Evolutionary conservation across 2,329 filamentous ascomycete genomes (phyloP), one percentile per base, ranked within the genome.

Genomic region (Aureobasidium sp.): DNA sequence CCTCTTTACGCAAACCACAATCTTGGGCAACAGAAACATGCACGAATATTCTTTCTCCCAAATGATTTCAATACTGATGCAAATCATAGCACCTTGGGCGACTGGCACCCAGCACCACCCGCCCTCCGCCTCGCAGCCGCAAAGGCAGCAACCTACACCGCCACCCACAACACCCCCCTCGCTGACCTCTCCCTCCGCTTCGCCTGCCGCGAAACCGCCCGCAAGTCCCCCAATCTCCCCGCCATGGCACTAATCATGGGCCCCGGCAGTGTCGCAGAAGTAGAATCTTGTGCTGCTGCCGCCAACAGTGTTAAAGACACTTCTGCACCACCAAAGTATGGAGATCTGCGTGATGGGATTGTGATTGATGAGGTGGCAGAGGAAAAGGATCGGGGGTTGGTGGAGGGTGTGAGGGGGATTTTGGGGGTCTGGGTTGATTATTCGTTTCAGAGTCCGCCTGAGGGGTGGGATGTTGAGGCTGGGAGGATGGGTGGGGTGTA

Each of bases 71-170:
- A 44, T 14, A 47, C 44, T 47, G 11, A 47, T 25, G 14, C 5
- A 17, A 15, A 29, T 6, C 37, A 31, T 3, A 20, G 55, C 4
- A 47, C 36, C 11, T 41, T 64, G 1, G 63, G 63, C 9, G 63
- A 64, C 39, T 64, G 59, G 59, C 63, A 64, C 41, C 63, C 63
- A 15, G 63, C 63, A 20, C 63, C 63, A 2, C n/a, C 34, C 1
- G 63, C 25, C 2, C 34, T 64, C 22, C 56, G 63, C 17, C 52
- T 17, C 20, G 51, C 47, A 25, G 53, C 52, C 25, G 25, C 42
- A 22, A 42, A 36, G 15, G 63, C 63, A 34, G 60, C 63, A 20
- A 25, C 29, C 22, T 25, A 34, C 15, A 36, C 56, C 17, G 34
- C 41, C 5, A 20, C 27, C 9, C n/a, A 31, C 2, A 42, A 42